phyloP scores from a whole-genome alignment of 805 yeast species.

The Candida caryicola region DNA sequence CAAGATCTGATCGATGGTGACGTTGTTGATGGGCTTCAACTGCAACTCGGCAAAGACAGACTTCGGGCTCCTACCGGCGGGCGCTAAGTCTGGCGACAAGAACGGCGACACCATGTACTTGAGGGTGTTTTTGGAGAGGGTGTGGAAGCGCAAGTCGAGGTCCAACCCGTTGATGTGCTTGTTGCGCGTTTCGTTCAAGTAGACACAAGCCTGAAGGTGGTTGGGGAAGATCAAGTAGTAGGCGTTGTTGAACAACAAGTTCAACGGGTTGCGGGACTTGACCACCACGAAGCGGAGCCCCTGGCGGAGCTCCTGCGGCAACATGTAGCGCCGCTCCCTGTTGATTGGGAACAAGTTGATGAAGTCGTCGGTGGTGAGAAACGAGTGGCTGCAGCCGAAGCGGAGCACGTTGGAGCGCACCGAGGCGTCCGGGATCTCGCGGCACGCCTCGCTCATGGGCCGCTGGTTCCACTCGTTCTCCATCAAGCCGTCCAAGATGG shows the following conservation, averaged over 20 bases:
- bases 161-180: conserved; percentile 51
- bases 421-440: conserved; percentile 17
- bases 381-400: conserved; percentile 38
- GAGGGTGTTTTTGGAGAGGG: conserved; percentile 22
- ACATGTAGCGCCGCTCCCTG: conserved; percentile 27
- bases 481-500: conserved; percentile 28
- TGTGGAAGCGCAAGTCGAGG: conserved; percentile 45
- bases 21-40: not conserved
- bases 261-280: conserved; percentile 48
- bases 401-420: conserved; percentile 31
- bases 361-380: conserved; percentile 40
- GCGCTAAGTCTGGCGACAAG: conserved; percentile 11
- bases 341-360: conserved; percentile 33
- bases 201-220: conserved; percentile 48
- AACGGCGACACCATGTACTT: conserved; percentile 31
- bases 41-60: not conserved
- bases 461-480: conserved; percentile 30
- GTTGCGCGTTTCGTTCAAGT: conserved; percentile 47
- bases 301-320: conserved; percentile 17
- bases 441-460: conserved; percentile 24
- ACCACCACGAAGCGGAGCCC: conserved; percentile 41
- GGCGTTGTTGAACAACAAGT: conserved; percentile 43
- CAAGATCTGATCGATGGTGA: conserved; percentile 6
- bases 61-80: not conserved
- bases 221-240: conserved; percentile 54